Conservation (phyloP, 345 rosid genomes). For the Toxicodendron radicans region DNA sequence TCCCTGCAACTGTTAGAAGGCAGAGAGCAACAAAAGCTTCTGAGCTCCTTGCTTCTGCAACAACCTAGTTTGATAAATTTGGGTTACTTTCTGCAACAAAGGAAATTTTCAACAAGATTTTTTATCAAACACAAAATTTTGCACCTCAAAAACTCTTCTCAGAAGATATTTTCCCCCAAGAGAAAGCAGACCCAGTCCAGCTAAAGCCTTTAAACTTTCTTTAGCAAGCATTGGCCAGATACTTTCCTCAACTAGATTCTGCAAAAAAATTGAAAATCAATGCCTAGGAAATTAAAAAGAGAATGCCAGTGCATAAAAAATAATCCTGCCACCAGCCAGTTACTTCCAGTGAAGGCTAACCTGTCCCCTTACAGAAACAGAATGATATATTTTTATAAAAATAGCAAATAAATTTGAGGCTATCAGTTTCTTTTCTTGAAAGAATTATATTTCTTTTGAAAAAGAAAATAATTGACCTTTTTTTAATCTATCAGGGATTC, state of each 20-base stretch:
- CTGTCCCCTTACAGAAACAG: neutral
- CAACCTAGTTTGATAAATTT: constrained; percentile 58
- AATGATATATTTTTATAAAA: neutral
- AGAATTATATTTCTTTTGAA: too few relatives aligned
- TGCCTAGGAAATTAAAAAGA: neutral
- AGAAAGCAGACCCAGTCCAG: constrained; percentile 87
- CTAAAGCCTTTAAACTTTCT: constrained; percentile 88
- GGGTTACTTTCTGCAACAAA: constrained; percentile 29
- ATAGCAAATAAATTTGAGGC: too few relatives aligned
- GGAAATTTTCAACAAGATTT: constrained; percentile 8
- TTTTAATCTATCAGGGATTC: too few relatives aligned
- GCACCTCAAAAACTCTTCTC: constrained; percentile 85
- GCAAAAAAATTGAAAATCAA: constrained; percentile 14
- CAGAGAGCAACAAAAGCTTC: constrained; percentile 97
- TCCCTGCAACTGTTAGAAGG: constrained; percentile 90
- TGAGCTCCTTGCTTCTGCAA: constrained; percentile 94
- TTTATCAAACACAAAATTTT: constrained; percentile 10
- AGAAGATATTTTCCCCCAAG: constrained; percentile 83
- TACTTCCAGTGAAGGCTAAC: too few relatives aligned
- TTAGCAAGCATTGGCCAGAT: constrained; percentile 87
- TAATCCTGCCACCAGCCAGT: neutral
- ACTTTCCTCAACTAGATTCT: constrained; percentile 72
- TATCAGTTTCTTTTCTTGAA: neutral
- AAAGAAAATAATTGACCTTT: neutral
- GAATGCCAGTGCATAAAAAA: neutral